phyloP scores from a whole-genome alignment of 192 early-diverging fungal genomes.

The Cetraspora pellucida region DNA sequence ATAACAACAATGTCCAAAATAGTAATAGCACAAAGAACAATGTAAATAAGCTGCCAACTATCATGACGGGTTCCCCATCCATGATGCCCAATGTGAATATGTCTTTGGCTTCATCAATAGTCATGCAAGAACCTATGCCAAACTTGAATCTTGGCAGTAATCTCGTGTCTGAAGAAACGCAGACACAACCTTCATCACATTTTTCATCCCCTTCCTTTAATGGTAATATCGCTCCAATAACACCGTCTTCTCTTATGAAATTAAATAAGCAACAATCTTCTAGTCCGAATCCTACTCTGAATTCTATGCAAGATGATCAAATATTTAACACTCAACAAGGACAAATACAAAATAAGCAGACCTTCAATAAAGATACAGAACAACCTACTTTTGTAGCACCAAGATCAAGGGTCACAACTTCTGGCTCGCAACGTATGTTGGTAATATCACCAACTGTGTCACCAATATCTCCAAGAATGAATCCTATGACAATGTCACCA shows the following conservation, averaged over 20 bases:
- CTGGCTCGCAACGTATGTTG: no score
- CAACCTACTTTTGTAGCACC: no score
- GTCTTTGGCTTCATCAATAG: background rate
- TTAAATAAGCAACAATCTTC: constrained; percentile 40
- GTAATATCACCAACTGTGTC: no score
- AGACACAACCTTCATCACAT: background rate
- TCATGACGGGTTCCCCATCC: background rate
- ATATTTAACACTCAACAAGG: constrained; percentile 18
- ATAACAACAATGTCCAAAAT: no score
- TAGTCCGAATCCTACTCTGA: constrained; percentile 31
- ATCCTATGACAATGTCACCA: no score
- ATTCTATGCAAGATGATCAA: constrained; percentile 34
- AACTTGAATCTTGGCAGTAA: constrained; percentile 22
- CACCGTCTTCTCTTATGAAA: constrained; percentile 72
- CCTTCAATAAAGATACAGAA: no score
- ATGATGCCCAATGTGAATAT: no score
- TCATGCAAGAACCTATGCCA: constrained; percentile 18
- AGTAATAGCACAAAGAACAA: no score
- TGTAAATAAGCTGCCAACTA: no score
- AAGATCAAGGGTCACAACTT: no score
- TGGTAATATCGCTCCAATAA: constrained; percentile 55
- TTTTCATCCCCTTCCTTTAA: background rate
- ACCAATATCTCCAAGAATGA: no score
- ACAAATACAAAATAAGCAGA: no score
- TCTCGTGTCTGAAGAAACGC: background rate